Evolutionary conservation across 108 stramenopile genomes (phyloP).

Genomic region (Thalassiosira profunda): DNA sequence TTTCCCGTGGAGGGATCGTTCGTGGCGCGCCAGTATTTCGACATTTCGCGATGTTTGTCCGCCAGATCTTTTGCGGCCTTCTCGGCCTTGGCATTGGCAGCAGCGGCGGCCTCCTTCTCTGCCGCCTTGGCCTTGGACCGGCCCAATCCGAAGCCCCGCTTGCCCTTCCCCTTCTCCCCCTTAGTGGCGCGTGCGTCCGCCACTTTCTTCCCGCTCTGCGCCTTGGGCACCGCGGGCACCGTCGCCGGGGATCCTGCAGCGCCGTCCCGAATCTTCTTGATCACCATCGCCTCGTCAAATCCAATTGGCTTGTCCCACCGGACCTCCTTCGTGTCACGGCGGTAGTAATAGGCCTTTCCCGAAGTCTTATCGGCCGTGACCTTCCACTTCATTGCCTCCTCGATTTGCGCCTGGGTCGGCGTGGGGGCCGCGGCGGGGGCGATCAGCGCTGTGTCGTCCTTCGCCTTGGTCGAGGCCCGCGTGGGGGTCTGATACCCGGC

Average conservation of each 20-base stretch:
- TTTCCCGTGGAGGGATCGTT: constrained; percentile 60
- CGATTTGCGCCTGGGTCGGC: constrained; percentile 9
- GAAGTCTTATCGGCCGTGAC: not conserved
- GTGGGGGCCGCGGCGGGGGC: too few relatives aligned
- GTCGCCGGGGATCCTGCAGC: not conserved
- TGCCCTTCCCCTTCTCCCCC: constrained; percentile 62
- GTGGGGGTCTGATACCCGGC: too few relatives aligned
- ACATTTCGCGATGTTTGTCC: not conserved
- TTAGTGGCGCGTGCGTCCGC: constrained; percentile 78
- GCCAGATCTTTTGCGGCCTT: not conserved
- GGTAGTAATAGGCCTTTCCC: constrained; percentile 28
- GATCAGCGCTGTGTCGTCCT: too few relatives aligned
- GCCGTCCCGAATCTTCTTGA: not conserved
- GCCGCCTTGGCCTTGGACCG: not conserved
- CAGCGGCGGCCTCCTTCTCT: not conserved
- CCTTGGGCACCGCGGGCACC: constrained; percentile 49
- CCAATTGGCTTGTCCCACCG: constrained; percentile 24
- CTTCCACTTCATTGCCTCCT: constrained; percentile 26
- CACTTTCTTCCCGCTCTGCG: constrained; percentile 51
- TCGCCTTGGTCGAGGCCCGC: too few relatives aligned
- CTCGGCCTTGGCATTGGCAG: not conserved
- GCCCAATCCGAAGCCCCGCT: constrained; percentile 12
- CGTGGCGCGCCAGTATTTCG: constrained; percentile 60
- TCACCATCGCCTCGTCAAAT: constrained; percentile 17
- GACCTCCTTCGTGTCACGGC: constrained; percentile 13